A percentile compares a stretch with the other conserved stretches of the same genome.
These are phyloP conservation scores for Haplographium delicatum DNA, from an alignment of 495 filamentous ascomycete species.

Conservation along the genomic window DNA sequence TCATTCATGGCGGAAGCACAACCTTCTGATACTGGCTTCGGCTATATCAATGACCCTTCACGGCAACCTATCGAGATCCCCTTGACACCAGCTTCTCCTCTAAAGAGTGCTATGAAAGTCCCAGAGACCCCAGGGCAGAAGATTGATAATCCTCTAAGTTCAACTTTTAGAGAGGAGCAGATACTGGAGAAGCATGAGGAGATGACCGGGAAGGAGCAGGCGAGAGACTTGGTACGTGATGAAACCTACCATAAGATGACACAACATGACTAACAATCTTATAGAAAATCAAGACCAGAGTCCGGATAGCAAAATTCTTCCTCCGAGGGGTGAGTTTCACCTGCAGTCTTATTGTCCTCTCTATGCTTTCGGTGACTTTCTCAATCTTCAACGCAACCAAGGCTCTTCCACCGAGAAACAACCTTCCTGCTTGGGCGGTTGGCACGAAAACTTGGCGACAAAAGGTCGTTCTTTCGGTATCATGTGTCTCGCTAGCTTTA, in stretches of 20 bases:
- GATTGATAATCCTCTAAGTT: slow-evolving; percentile 66
- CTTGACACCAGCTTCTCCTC: slow-evolving; percentile 63
- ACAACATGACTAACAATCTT: slow-evolving; percentile 13
- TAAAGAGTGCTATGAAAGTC: slow-evolving; percentile 82
- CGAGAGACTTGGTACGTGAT: slow-evolving; percentile 73
- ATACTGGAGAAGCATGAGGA: slow-evolving; percentile 75
- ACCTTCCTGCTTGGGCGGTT: slow-evolving; percentile 74
- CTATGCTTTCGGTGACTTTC: slow-evolving; percentile 80
- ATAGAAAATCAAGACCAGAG: slow-evolving; percentile 87
- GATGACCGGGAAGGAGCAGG: slow-evolving; percentile 73
- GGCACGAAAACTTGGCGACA: slow-evolving; percentile 86
- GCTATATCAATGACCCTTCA: slow-evolving; percentile 66
- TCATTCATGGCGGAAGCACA: slow-evolving; percentile 53
- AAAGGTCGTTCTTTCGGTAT: slow-evolving; percentile 68
- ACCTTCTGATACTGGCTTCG: slow-evolving; percentile 81
- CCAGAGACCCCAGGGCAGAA: slow-evolving; percentile 71
- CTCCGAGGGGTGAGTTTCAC: slow-evolving; percentile 92
- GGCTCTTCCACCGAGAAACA: slow-evolving; percentile 64
- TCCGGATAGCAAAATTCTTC: slow-evolving; percentile 90
- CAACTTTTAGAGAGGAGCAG: slow-evolving; percentile 84
- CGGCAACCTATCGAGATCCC: slow-evolving; percentile 44
- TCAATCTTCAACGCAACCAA: slow-evolving; percentile 84
- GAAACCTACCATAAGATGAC: slow-evolving; percentile 28
- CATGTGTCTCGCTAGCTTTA: slow-evolving; percentile 73
- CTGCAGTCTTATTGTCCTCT: slow-evolving; percentile 89